Percentiles rank a stretch among this genome's conserved stretches.
Evolutionary conservation across 2,329 filamentous ascomycete species (phyloP).

Genomic region (Endoconidiophora laricicola): DNA sequence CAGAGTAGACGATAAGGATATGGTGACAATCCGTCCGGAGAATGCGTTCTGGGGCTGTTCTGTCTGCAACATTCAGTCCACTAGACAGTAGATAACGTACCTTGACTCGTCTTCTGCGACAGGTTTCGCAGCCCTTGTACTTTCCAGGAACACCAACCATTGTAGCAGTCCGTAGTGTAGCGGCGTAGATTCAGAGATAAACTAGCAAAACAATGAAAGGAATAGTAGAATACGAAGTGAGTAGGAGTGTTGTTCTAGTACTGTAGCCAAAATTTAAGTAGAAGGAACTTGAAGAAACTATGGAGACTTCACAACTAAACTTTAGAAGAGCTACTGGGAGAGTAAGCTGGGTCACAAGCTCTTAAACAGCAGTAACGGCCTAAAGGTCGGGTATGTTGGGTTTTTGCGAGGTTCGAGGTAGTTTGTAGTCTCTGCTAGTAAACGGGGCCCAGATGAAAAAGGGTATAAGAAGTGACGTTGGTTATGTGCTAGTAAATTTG

Average conservation of each 20-base stretch:
- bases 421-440: no score
- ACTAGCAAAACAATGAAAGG: not conserved
- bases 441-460: constrained; percentile 1
- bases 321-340: not conserved
- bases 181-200: not conserved
- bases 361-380: no score
- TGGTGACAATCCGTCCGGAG: not conserved
- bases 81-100: constrained; percentile 23
- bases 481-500: not conserved
- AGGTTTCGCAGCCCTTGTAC: constrained; percentile 49
- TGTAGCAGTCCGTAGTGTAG: constrained; percentile 11
- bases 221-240: not conserved
- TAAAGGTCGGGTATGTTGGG: no score
- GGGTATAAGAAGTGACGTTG: constrained; percentile 5
- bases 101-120: constrained; percentile 40
- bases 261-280: not conserved
- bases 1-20: no score
- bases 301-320: not conserved
- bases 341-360: not conserved
- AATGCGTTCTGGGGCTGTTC: not conserved
- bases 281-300: not conserved
- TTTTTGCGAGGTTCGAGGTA: no score
- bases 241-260: no score
- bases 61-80: no score
- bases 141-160: constrained; percentile 49